Evolutionary conservation across 345 rosid species (phyloP).

Genomic region (Populus tremula): DNA sequence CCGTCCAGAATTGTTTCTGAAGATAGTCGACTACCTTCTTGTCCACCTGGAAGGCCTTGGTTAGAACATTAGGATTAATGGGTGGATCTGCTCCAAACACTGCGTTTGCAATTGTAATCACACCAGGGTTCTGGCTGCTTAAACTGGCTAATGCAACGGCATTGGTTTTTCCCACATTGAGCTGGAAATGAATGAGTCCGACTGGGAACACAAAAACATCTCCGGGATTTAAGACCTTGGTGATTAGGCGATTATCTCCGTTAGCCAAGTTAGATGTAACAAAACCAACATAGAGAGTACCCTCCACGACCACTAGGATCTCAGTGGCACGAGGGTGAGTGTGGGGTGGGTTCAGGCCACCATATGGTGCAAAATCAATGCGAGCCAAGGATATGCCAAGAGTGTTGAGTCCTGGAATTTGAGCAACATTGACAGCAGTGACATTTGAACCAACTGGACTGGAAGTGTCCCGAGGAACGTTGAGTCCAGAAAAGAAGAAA

Average conservation of each 20-base stretch:
- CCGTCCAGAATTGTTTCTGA: not conserved
- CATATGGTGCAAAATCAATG: not conserved
- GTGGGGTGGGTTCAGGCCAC: not conserved
- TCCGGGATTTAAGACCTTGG: slow-evolving; percentile 1
- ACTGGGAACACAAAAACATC: slow-evolving; percentile 13
- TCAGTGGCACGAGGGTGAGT: slow-evolving; percentile 10
- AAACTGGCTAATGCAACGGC: not conserved
- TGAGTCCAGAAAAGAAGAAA: slow-evolving; percentile 3
- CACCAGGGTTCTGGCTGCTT: slow-evolving; percentile 17
- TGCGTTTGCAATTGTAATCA: not conserved
- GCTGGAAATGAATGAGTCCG: slow-evolving; percentile 6
- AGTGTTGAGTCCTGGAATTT: slow-evolving; percentile 14
- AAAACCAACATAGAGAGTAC: slow-evolving; percentile 9
- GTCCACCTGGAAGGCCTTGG: slow-evolving; percentile 1
- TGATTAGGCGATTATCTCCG: slow-evolving; percentile 6
- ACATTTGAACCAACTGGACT: not conserved
- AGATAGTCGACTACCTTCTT: not conserved
- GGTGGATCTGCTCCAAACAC: not conserved
- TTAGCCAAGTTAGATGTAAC: slow-evolving; percentile 3
- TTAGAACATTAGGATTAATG: not conserved
- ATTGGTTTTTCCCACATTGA: not conserved
- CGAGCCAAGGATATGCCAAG: slow-evolving; percentile 4
- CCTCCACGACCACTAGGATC: not conserved
- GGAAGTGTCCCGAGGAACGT: not conserved
- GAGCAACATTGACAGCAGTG: not conserved